Conservation (phyloP, 306 rosid species). For the Begonia fuchsioides region DNA sequence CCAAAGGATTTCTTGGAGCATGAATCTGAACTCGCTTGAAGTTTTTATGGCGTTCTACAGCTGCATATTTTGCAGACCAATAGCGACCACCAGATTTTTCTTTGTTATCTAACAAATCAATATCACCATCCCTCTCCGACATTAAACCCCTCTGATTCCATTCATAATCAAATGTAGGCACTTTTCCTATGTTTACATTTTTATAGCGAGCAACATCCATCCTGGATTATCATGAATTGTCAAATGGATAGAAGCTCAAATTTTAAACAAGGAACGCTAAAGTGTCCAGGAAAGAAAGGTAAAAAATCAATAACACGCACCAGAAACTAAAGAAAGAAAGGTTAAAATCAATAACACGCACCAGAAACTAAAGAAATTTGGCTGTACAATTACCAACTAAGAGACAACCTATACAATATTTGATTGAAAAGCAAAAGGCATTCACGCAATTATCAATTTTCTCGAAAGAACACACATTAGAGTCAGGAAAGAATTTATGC, state of each 20-base stretch:
- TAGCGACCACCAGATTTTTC: slow-evolving; percentile 70
- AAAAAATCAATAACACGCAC: no score
- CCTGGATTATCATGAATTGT: slow-evolving; percentile 30
- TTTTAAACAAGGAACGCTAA: no score
- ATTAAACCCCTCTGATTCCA: slow-evolving; percentile 30
- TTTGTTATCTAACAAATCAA: slow-evolving; percentile 54
- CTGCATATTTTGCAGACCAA: slow-evolving; percentile 82
- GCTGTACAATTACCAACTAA: not conserved
- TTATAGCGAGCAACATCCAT: slow-evolving; percentile 89
- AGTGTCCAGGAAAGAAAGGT: no score
- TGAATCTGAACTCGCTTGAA: slow-evolving; percentile 54
- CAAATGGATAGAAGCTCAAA: no score
- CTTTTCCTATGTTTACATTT: slow-evolving; percentile 24
- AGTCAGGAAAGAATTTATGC: no score
- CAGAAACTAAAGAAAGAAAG: no score
- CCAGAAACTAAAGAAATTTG: slow-evolving; percentile 1
- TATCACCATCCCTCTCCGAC: slow-evolving; percentile 61
- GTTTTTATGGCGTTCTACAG: slow-evolving; percentile 69
- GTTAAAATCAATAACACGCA: no score
- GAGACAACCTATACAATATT: not conserved
- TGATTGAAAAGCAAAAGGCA: no score
- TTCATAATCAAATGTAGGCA: slow-evolving; percentile 21
- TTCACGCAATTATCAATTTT: no score
- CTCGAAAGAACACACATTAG: no score
- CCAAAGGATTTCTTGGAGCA: slow-evolving; percentile 27